A percentile compares a stretch with the other conserved stretches of the same genome.
These are phyloP conservation scores for Colletotrichum liaoningense DNA, from an alignment of 2,329 filamentous ascomycete genomes.

Conservation along the genomic window DNA sequence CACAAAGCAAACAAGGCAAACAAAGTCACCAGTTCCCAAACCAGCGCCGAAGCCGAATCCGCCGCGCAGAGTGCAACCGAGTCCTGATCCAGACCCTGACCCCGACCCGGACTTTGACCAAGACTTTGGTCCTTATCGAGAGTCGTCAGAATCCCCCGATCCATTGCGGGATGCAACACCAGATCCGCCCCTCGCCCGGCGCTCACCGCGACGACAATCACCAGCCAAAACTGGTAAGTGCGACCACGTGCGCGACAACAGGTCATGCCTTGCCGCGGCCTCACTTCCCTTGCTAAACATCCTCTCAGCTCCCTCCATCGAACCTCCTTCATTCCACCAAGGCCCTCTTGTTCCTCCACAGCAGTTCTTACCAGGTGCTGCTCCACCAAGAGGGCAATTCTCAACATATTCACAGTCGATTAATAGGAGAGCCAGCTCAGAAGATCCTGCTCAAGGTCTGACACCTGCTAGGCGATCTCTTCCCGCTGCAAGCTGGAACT, in stretches of 20 bases:
- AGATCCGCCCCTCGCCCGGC: not conserved
- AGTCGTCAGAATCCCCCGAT: slow-evolving; percentile 2
- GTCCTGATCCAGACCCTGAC: not conserved
- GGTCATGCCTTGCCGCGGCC: not conserved
- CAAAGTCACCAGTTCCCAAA: not conserved
- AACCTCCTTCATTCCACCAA: slow-evolving; percentile 1
- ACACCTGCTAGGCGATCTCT: not conserved
- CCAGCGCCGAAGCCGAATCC: not conserved
- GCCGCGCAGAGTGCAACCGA: not conserved
- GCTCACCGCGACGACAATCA: not conserved
- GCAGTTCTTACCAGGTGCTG: slow-evolving; percentile 9
- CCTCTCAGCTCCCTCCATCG: not conserved
- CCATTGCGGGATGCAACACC: not conserved
- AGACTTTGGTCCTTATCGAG: slow-evolving; percentile 2
- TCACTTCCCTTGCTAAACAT: slow-evolving; percentile 22
- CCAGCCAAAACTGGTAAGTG: slow-evolving; percentile 21
- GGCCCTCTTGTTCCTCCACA: not conserved
- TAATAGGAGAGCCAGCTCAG: not conserved
- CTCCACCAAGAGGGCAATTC: slow-evolving; percentile 17
- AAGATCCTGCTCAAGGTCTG: not conserved
- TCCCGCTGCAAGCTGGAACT: not conserved
- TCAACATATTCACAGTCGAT: not conserved
- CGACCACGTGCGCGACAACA: not conserved
- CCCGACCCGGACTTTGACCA: not conserved
- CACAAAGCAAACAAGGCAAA: not conserved